A percentile compares a stretch with the other conserved stretches of the same genome.
These are phyloP conservation scores for Colletotrichum paranaense DNA, from an alignment of 2,329 filamentous ascomycete genomes.

Conservation along the genomic window DNA sequence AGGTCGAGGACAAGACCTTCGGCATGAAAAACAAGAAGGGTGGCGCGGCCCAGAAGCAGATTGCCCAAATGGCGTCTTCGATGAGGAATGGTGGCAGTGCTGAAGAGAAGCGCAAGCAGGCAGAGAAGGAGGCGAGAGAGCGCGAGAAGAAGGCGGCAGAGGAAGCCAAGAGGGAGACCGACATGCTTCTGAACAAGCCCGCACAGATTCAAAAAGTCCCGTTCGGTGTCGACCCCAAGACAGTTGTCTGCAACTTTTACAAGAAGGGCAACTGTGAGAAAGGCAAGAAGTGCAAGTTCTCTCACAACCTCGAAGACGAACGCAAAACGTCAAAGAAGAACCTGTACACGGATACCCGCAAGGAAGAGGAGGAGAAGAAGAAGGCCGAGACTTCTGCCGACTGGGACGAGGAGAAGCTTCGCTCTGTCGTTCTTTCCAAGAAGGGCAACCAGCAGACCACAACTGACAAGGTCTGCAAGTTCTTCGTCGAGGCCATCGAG, in stretches of 20 bases:
- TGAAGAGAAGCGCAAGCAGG: conserved; percentile 85
- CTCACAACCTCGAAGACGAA: conserved; percentile 89
- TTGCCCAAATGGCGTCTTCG: conserved; percentile 83
- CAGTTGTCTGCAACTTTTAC: conserved; percentile 94
- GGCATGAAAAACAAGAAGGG: conserved; percentile 99
- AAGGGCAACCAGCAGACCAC: conserved; percentile 96
- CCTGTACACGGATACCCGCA: conserved; percentile 86
- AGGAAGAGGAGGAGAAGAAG: conserved; percentile 80
- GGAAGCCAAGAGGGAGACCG: conserved; percentile 81
- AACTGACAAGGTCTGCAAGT: conserved; percentile 99
- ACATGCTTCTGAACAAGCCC: conserved; percentile 87
- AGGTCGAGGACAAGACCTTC: conserved; percentile 95
- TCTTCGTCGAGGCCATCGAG: conserved; percentile 95
- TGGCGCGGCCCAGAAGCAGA: conserved; percentile 87
- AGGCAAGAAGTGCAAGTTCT: conserved; percentile 97
- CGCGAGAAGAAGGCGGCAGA: conserved; percentile 94
- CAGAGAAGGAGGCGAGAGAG: conserved; percentile 75
- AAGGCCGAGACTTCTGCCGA: conserved; percentile 93
- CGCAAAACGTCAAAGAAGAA: conserved; percentile 93
- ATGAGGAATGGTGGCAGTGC: conserved; percentile 80
- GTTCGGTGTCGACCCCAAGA: conserved; percentile 98
- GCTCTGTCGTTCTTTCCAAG: conserved; percentile 91
- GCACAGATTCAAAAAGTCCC: conserved; percentile 97
- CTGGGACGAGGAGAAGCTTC: conserved; percentile 97
- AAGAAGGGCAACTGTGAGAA: conserved; percentile 99